Conservation (phyloP, 208 protist species). For the Wallacemonas rigidus region DNA sequence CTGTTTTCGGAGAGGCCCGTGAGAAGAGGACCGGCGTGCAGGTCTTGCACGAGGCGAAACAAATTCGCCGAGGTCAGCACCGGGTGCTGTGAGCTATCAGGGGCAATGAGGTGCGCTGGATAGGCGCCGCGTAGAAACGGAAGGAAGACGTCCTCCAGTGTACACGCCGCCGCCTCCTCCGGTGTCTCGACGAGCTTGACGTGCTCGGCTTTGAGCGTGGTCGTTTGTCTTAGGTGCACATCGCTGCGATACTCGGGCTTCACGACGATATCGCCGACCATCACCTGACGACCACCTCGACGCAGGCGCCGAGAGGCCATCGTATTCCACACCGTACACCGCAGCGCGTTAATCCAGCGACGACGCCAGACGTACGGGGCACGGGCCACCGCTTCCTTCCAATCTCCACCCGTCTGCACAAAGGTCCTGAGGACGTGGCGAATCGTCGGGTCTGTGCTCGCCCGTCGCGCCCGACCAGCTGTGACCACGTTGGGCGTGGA, state of each 20-base stretch:
- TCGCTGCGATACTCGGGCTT: slow-evolving; percentile 56
- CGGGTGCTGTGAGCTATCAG: slow-evolving; percentile 58
- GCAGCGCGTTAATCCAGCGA: slow-evolving; percentile 80
- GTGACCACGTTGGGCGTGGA: slow-evolving; percentile 61
- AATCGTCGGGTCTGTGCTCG: slow-evolving; percentile 65
- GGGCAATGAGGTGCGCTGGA: slow-evolving; percentile 63
- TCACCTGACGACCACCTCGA: slow-evolving; percentile 30
- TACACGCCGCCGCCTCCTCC: slow-evolving; percentile 47
- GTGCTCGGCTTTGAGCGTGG: slow-evolving; percentile 80
- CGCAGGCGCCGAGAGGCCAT: slow-evolving; percentile 77
- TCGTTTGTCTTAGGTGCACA: slow-evolving; percentile 51
- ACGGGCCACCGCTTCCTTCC: slow-evolving; percentile 50
- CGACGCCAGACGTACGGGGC: slow-evolving; percentile 78
- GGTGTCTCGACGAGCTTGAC: slow-evolving; percentile 56
- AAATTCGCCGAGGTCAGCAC: slow-evolving; percentile 72
- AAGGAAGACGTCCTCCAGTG: slow-evolving; percentile 79
- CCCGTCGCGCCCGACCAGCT: slow-evolving; percentile 59
- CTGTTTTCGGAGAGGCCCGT: slow-evolving; percentile 58
- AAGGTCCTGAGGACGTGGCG: slow-evolving; percentile 69
- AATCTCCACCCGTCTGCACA: slow-evolving; percentile 66
- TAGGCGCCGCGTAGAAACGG: slow-evolving; percentile 81
- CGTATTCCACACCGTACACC: slow-evolving; percentile 75
- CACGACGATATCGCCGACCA: slow-evolving; percentile 79
- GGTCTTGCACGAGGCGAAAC: slow-evolving; percentile 53
- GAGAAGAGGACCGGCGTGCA: slow-evolving; percentile 73